A percentile compares a stretch with the other conserved stretches of the same genome.
Evolutionary conservation across 2,329 filamentous ascomycete species (phyloP).

Genomic region (Lizonia empirigonia): DNA sequence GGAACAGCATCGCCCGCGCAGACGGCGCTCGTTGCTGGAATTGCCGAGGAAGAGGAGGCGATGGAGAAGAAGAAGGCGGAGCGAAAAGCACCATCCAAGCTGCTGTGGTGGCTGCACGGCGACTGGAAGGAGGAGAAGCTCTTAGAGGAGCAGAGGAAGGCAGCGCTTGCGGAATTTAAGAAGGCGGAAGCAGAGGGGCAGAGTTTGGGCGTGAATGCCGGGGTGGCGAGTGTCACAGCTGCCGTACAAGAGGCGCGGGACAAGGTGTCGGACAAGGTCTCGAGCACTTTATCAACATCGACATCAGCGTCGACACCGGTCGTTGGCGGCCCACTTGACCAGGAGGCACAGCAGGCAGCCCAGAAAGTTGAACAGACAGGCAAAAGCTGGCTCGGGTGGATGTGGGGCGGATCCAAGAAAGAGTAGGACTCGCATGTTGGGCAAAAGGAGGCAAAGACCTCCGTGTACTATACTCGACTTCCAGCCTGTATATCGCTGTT

Average conservation of each 20-base stretch:
- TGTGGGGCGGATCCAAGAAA: slow-evolving; percentile 47
- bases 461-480: slow-evolving; percentile 41
- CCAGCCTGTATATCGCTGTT: slow-evolving; percentile 43
- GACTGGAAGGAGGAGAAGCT: slow-evolving; percentile 48
- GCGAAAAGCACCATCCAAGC: slow-evolving; percentile 35
- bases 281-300: slow-evolving; percentile 30
- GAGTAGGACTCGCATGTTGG: slow-evolving; percentile 21
- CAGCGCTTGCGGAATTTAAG: slow-evolving; percentile 40
- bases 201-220: slow-evolving; percentile 11
- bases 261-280: slow-evolving; percentile 15
- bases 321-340: slow-evolving; percentile 54
- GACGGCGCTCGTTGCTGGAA: slow-evolving; percentile 58
- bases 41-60: slow-evolving; percentile 67
- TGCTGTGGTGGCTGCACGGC: slow-evolving; percentile 46
- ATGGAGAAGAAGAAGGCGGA: slow-evolving; percentile 44
- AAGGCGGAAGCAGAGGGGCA: slow-evolving; percentile 33
- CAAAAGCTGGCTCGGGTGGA: slow-evolving; percentile 56
- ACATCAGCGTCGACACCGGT: slow-evolving; percentile 37
- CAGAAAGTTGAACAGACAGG: slow-evolving; percentile 44
- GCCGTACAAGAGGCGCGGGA: slow-evolving; percentile 43
- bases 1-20: slow-evolving; percentile 58
- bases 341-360: slow-evolving; percentile 50
- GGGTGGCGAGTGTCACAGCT: slow-evolving; percentile 31
- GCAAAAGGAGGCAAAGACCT: slow-evolving; percentile 7
- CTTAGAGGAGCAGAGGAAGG: slow-evolving; percentile 41